phyloP scores from a whole-genome alignment of 495 filamentous ascomycete species.

The Aspergillus carlsbadensis region DNA sequence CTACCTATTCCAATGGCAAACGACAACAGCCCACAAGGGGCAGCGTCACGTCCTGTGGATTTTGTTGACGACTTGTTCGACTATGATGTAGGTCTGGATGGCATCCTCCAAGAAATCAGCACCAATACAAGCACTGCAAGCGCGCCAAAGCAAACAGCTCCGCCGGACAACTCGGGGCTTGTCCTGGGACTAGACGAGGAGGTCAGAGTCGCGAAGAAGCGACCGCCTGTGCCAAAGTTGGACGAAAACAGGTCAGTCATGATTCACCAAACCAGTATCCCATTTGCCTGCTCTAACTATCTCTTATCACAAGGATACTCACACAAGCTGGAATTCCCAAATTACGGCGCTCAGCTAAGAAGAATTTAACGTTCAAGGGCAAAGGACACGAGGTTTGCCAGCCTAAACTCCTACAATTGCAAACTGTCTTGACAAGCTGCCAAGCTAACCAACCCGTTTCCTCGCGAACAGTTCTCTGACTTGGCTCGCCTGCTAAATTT shows the following conservation, averaged over 20 bases:
- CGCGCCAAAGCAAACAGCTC: slow-evolving; percentile 26
- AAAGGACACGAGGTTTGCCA: slow-evolving; percentile 83
- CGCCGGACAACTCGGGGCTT: slow-evolving; percentile 31
- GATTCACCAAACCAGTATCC: not conserved
- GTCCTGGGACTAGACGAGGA: slow-evolving; percentile 81
- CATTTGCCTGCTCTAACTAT: not conserved
- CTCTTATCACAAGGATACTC: slow-evolving; percentile 59
- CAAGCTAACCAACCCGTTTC: not conserved
- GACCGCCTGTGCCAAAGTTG: slow-evolving; percentile 76
- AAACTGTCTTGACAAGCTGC: not conserved
- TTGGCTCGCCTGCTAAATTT: slow-evolving; percentile 77
- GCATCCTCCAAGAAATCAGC: slow-evolving; percentile 46
- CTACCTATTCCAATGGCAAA: slow-evolving; percentile 1
- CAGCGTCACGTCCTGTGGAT: slow-evolving; percentile 22
- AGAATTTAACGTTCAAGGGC: slow-evolving; percentile 77
- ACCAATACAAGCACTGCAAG: slow-evolving; percentile 27
- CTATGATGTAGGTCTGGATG: slow-evolving; percentile 62
- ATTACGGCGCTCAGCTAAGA: slow-evolving; percentile 66
- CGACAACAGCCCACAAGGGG: slow-evolving; percentile 17
- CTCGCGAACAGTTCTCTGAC: slow-evolving; percentile 70
- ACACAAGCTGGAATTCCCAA: slow-evolving; percentile 81
- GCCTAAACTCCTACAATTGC: not conserved
- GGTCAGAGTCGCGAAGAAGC: slow-evolving; percentile 73
- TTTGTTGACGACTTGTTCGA: slow-evolving; percentile 65
- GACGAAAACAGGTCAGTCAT: slow-evolving; percentile 69